Evolutionary conservation across 176 grass and related monocot genomes (phyloP).

Genomic region (Thinopyrum elongatum): DNA sequence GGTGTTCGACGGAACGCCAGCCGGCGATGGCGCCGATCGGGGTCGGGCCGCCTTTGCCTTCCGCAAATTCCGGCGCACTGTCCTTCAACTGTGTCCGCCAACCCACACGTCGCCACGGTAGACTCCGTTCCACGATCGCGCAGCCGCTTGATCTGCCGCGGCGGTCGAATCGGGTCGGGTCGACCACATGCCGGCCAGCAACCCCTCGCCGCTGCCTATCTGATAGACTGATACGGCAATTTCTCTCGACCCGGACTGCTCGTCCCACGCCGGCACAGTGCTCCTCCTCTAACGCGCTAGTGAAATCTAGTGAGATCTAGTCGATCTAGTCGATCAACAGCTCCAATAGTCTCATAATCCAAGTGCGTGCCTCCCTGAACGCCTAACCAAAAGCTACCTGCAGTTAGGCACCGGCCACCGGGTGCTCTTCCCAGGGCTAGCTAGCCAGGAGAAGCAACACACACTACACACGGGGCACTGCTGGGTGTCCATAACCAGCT

Average conservation of each 20-base stretch:
- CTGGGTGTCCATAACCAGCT: neutral
- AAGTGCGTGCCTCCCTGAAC: conserved; percentile 24
- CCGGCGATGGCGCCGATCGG: neutral
- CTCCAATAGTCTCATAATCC: conserved; percentile 1
- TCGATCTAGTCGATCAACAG: conserved; percentile 24
- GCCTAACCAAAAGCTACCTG: conserved; percentile 8
- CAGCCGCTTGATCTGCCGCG: neutral
- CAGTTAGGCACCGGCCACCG: neutral
- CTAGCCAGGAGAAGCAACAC: neutral
- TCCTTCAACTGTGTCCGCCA: neutral
- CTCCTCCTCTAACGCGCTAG: neutral
- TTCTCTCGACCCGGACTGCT: neutral
- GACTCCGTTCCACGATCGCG: neutral
- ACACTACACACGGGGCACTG: neutral
- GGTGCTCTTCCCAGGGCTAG: neutral
- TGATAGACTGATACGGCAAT: conserved; percentile 1
- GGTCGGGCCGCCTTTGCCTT: neutral
- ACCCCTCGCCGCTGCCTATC: too few species aligned
- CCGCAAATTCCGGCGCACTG: neutral
- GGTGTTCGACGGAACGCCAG: conserved; percentile 26
- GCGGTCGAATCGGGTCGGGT: too few species aligned
- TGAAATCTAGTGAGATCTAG: neutral
- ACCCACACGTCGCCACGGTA: neutral
- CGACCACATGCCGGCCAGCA: too few species aligned
- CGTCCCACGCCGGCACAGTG: neutral